Evolutionary conservation across 495 filamentous ascomycete species (phyloP), one percentile per base, ranked within the genome.

Genomic region (Trichoderma asperelloides): DNA sequence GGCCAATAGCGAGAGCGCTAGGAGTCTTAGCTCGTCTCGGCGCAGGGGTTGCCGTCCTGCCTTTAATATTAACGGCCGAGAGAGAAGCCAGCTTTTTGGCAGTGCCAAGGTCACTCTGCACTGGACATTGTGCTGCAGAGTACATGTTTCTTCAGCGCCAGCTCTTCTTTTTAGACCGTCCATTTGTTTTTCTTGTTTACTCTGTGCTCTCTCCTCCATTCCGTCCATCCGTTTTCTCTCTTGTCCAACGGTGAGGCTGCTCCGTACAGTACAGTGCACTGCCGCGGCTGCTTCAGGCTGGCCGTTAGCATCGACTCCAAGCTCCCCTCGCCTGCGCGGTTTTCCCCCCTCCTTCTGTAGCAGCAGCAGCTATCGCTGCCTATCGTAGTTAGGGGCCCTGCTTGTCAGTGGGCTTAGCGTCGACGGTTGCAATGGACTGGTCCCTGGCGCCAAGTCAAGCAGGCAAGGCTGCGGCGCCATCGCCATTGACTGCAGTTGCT

Each of bases 401-500:
- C 43, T 21, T 51, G 47, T 51, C 47, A 30, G 15, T 25, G 55
- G 55, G 23, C 55, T 60, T 60, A 18, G 55, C 55, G 55, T 27
- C 55, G 47, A n/a, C 47, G 47, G 47, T 8, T 51, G 33, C 9
- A 37, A 3, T 7, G 18, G 18, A 60, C n/a, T 30, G 23, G 55
- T 60, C 5, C 55, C 55, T 60, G 55, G 55, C 55, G 55, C 55
- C 27, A 60, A 60, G n/a, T 13, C 2, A 8, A 30, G 55, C 51
- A 60, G 51, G 8, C 55, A 8, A 60, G 55, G 55, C 55, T 60
- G 55, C 27, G 55, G 55, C 55, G 55, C 55, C 55, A 60, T 60
- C 7, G 55, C 15, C 27, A 28, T 28, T 27, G 23, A 11, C 15
- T n/a, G 23, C 16, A 27, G 8, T 27, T 18, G 18, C 5, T 51